These are phyloP conservation scores for Chrysochromulina tobinii DNA, from an alignment of 78 protist genomes.

Conservation along the genomic window DNA sequence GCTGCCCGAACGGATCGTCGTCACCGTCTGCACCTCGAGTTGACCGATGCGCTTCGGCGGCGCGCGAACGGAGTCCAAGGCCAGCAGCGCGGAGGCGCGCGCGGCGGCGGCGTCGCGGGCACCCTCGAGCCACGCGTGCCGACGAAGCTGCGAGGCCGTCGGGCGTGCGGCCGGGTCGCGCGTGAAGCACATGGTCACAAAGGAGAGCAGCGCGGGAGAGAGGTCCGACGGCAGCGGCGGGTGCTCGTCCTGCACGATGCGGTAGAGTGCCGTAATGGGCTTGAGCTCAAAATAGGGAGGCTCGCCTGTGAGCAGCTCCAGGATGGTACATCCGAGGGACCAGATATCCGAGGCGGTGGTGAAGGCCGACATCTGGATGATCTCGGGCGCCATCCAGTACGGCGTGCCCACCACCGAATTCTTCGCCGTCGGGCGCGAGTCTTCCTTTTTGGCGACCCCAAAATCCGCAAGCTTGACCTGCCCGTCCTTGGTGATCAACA, in stretches of 20 bases:
- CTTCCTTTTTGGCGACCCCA: background rate
- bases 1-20: too few relatives aligned
- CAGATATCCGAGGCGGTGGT: constrained; percentile 45
- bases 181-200: background rate
- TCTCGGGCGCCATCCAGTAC: constrained; percentile 64
- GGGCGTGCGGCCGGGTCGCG: background rate
- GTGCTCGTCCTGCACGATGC: background rate
- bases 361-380: constrained; percentile 36
- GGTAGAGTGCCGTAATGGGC: constrained; percentile 28
- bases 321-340: constrained; percentile 51
- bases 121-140: too few relatives aligned
- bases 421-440: background rate
- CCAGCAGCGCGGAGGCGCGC: too few relatives aligned
- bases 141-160: background rate
- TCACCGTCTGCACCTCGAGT: too few relatives aligned
- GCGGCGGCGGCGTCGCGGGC: too few relatives aligned
- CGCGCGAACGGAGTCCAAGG: too few relatives aligned
- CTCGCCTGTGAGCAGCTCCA: constrained; percentile 30
- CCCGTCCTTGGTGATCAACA: constrained; percentile 14
- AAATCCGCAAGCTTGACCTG: constrained; percentile 24
- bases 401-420: constrained; percentile 43
- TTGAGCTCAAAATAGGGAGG: constrained; percentile 39
- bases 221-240: background rate
- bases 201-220: background rate
- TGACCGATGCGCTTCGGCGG: too few relatives aligned